Percentiles rank a stretch among this genome's conserved stretches.
phyloP scores from a whole-genome alignment of 2,329 filamentous ascomycete genomes.

The Tolypocladium guangdongense region DNA sequence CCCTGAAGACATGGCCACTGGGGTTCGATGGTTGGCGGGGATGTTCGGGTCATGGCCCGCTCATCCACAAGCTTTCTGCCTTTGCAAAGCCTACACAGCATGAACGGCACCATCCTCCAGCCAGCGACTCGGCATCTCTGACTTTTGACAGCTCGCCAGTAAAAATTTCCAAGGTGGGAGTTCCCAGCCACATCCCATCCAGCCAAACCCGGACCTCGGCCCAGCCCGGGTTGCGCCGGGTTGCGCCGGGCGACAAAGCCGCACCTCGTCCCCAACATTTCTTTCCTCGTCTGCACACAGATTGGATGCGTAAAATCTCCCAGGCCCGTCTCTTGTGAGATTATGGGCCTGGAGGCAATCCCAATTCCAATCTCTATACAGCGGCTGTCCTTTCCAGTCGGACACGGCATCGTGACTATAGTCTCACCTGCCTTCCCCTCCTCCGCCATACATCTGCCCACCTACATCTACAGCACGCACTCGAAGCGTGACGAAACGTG shows the following conservation, averaged over 20 bases:
- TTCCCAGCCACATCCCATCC: background rate
- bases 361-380: background rate
- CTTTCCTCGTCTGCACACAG: background rate
- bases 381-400: background rate
- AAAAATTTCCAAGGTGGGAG: background rate
- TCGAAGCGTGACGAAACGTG: background rate
- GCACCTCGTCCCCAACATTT: background rate
- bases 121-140: background rate
- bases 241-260: slow-evolving; percentile 2
- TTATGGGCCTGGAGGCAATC: background rate
- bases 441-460: background rate
- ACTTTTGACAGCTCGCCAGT: background rate
- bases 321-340: background rate
- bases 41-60: too few species aligned
- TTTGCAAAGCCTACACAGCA: background rate
- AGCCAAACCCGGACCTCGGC: background rate
- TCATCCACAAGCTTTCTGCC: too few species aligned
- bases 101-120: background rate
- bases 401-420: background rate
- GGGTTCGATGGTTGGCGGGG: too few species aligned
- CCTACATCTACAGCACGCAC: background rate
- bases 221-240: background rate
- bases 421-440: slow-evolving; percentile 1
- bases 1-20: too few species aligned
- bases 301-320: background rate